These are phyloP conservation scores for Staphylotrichum longicolle DNA, from an alignment of 495 filamentous ascomycete genomes.

Conservation along the genomic window DNA sequence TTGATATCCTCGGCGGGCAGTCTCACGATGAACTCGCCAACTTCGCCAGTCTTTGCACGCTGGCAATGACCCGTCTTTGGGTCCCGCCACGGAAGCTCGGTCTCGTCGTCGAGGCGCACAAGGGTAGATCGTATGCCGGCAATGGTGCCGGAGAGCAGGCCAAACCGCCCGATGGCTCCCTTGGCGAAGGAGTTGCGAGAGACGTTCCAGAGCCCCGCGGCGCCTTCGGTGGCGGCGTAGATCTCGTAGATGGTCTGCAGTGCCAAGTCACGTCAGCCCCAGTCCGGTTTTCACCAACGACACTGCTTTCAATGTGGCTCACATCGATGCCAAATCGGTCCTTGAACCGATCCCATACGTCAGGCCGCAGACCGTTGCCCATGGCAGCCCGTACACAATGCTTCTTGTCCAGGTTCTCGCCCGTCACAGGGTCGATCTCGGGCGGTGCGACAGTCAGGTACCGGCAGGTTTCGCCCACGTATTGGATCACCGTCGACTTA, in stretches of 20 bases:
- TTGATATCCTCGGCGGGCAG: constrained; percentile 64
- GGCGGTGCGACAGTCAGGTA: constrained; percentile 78
- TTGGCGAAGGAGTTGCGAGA: constrained; percentile 67
- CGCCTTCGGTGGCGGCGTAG: constrained; percentile 84
- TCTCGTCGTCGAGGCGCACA: constrained; percentile 70
- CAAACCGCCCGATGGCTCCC: constrained; percentile 81
- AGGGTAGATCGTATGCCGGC: constrained; percentile 50
- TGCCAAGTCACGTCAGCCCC: background rate
- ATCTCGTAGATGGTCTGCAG: constrained; percentile 70
- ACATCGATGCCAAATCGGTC: constrained; percentile 75
- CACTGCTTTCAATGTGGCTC: background rate
- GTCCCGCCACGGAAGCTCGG: constrained; percentile 68
- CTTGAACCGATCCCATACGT: constrained; percentile 87
- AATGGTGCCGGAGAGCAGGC: constrained; percentile 56
- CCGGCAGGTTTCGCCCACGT: constrained; percentile 91
- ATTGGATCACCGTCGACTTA: constrained; percentile 81
- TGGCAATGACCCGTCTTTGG: constrained; percentile 70
- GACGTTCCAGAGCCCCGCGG: constrained; percentile 67
- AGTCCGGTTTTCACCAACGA: background rate
- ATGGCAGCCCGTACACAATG: constrained; percentile 75
- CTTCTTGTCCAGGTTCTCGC: constrained; percentile 70
- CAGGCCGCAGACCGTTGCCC: constrained; percentile 87
- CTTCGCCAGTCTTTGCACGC: constrained; percentile 56
- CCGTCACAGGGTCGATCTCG: constrained; percentile 60
- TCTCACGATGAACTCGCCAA: constrained; percentile 74